phyloP scores from a whole-genome alignment of 176 grass and related monocot species.

The Aegilops bicornis region DNA sequence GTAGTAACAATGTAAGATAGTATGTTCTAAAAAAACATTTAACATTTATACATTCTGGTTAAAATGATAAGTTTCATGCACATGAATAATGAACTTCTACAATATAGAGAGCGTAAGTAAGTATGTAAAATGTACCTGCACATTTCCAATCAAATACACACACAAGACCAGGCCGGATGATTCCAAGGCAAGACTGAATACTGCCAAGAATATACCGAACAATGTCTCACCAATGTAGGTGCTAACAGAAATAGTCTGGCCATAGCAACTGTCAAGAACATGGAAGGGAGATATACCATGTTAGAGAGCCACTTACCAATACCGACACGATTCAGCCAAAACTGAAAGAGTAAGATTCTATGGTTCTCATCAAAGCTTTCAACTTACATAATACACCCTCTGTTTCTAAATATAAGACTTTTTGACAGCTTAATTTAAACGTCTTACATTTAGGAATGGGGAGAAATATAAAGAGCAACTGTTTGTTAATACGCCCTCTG shows the following conservation, averaged over 20 bases:
- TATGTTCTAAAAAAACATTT: background rate
- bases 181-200: conserved; percentile 54
- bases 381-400: background rate
- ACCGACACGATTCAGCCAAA: background rate
- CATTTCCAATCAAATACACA: conserved; percentile 92
- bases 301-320: conserved; percentile 8
- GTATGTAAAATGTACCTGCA: conserved; percentile 60
- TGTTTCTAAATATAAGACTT: too few species aligned
- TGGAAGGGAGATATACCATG: background rate
- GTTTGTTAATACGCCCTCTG: too few species aligned
- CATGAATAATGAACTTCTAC: background rate
- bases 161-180: conserved; percentile 19
- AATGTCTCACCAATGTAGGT: conserved; percentile 91
- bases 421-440: too few species aligned
- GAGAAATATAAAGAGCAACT: too few species aligned
- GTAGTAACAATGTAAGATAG: background rate
- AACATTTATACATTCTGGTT: background rate
- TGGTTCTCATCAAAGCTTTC: background rate
- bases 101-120: background rate
- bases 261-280: conserved; percentile 69
- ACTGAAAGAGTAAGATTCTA: background rate
- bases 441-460: too few species aligned
- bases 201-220: conserved; percentile 81
- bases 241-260: conserved; percentile 79
- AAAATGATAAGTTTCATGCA: background rate